These are phyloP conservation scores for Calocera viscosa DNA, from an alignment of 768 basidiomycete genomes.

Conservation along the genomic window DNA sequence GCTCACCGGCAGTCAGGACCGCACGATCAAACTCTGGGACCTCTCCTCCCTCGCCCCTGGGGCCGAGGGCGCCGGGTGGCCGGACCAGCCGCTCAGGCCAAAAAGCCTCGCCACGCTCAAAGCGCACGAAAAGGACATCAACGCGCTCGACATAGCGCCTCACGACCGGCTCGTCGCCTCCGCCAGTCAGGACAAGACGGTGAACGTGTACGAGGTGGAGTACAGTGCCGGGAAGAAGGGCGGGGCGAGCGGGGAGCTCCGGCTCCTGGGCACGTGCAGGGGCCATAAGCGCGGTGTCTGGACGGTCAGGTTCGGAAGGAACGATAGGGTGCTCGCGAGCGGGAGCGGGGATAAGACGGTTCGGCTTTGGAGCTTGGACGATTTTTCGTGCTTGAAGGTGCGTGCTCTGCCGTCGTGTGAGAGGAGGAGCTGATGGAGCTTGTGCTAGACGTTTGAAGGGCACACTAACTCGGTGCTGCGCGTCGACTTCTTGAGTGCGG, in stretches of 20 bases:
- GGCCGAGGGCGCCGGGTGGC: constrained; percentile 8
- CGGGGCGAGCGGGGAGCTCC: constrained; percentile 53
- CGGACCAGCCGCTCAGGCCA: constrained; percentile 33
- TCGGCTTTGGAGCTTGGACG: constrained; percentile 86
- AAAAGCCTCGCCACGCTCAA: constrained; percentile 73
- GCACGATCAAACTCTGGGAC: constrained; percentile 99
- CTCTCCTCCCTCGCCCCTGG: constrained; percentile 30
- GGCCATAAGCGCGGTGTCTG: constrained; percentile 97
- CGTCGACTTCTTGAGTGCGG: constrained; percentile 77
- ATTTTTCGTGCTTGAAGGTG: constrained; percentile 73
- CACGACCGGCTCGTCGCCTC: constrained; percentile 81
- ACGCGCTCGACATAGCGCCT: constrained; percentile 83
- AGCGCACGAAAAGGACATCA: constrained; percentile 98
- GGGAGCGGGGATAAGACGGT: constrained; percentile 93
- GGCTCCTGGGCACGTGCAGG: constrained; percentile 72
- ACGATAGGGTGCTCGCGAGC: constrained; percentile 76
- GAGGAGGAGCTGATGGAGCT: neutral
- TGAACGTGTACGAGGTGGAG: constrained; percentile 73
- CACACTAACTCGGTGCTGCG: constrained; percentile 93
- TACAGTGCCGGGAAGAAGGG: constrained; percentile 31
- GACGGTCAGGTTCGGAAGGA: constrained; percentile 76
- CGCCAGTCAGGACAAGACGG: constrained; percentile 90
- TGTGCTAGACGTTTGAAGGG: constrained; percentile 79
- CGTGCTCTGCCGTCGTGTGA: constrained; percentile 8
- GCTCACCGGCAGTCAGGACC: constrained; percentile 93